A percentile compares a stretch with the other conserved stretches of the same genome.
Evolutionary conservation across 768 basidiomycete genomes (phyloP).

Genomic region (Pleurotus tuber-regium): DNA sequence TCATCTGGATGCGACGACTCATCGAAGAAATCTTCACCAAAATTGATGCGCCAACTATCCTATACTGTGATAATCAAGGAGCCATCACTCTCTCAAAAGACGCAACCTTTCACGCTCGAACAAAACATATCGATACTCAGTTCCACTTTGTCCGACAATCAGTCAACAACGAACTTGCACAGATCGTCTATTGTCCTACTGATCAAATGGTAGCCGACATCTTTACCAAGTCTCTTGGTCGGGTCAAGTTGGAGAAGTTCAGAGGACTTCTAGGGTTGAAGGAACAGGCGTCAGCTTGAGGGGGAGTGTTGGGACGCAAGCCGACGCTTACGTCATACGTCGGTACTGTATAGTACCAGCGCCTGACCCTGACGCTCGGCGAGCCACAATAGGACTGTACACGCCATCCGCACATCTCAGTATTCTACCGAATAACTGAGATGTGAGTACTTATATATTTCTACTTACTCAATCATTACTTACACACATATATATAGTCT

Average conservation of each 20-base stretch:
- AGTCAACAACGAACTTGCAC: constrained; percentile 6
- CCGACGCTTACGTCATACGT: too few species aligned
- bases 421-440: background rate
- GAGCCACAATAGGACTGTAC: too few species aligned
- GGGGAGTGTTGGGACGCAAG: background rate
- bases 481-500: background rate
- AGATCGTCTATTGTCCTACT: constrained; percentile 6
- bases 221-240: constrained; percentile 18
- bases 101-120: constrained; percentile 21
- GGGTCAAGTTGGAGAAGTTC: background rate
- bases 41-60: too few species aligned
- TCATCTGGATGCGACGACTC: constrained; percentile 26
- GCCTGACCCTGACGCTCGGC: background rate
- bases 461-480: background rate
- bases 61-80: too few species aligned
- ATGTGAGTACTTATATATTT: background rate
- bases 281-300: background rate
- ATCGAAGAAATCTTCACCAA: constrained; percentile 18
- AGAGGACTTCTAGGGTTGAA: background rate
- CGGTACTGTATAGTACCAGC: background rate
- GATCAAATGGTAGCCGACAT: constrained; percentile 24
- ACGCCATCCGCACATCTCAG: background rate
- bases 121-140: constrained; percentile 30
- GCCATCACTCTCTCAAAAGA: too few species aligned
- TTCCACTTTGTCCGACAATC: constrained; percentile 22